Conservation (phyloP, 805 yeast genomes). For the Cephaloascus fragrans region DNA sequence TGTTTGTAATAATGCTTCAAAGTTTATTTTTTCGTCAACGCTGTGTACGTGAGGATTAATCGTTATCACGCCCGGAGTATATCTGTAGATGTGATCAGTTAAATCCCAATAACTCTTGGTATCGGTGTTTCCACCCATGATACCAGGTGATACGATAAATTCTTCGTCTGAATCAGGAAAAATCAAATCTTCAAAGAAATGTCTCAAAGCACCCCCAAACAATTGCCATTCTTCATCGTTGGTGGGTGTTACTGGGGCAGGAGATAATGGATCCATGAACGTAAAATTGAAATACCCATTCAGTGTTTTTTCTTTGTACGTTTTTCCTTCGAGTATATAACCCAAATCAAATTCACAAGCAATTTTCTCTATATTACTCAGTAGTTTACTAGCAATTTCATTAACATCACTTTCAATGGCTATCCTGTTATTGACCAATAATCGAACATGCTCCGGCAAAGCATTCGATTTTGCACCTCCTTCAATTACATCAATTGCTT, state of each 20-base stretch:
- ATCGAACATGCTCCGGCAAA: slow-evolving; percentile 36
- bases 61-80: slow-evolving; percentile 15
- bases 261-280: slow-evolving; percentile 16
- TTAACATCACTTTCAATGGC: slow-evolving; percentile 32
- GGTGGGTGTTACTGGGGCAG: slow-evolving; percentile 27
- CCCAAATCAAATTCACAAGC: slow-evolving; percentile 30
- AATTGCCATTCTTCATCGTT: slow-evolving; percentile 21
- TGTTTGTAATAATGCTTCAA: slow-evolving; percentile 22
- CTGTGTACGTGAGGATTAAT: slow-evolving; percentile 19
- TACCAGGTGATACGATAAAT: slow-evolving; percentile 21
- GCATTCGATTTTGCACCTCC: slow-evolving; percentile 46
- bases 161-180: slow-evolving; percentile 13
- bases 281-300: slow-evolving; percentile 21
- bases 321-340: slow-evolving; percentile 16
- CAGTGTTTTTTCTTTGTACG: slow-evolving; percentile 11
- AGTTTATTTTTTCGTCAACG: slow-evolving; percentile 19
- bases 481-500: slow-evolving; percentile 33
- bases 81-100: slow-evolving; percentile 25
- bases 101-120: slow-evolving; percentile 31
- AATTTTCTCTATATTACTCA: slow-evolving; percentile 16
- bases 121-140: slow-evolving; percentile 29
- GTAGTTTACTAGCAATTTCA: slow-evolving; percentile 19
- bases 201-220: slow-evolving; percentile 26
- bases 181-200: slow-evolving; percentile 24
- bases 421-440: slow-evolving; percentile 34